Conservation (phyloP, 1,284 basidiomycete genomes). For the Acaromyces ingoldii region DNA sequence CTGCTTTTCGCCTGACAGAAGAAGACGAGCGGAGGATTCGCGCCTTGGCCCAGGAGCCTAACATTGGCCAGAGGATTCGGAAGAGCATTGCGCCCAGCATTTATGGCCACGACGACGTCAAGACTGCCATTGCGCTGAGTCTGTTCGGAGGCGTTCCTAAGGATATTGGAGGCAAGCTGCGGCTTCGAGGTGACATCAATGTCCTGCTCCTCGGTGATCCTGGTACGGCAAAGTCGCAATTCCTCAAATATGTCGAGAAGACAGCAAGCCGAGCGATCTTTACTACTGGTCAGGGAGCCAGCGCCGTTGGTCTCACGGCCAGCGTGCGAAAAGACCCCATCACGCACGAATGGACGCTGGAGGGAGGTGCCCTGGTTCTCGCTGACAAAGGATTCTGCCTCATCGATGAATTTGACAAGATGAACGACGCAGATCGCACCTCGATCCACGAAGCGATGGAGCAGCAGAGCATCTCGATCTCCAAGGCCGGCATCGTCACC, state of each 20-base stretch:
- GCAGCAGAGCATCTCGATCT: slow-evolving; percentile 98
- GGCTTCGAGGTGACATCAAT: slow-evolving; percentile 96
- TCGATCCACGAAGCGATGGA: slow-evolving; percentile 99
- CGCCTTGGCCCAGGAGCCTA: slow-evolving; percentile 76
- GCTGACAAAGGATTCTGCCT: slow-evolving; percentile 98
- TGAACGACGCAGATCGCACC: slow-evolving; percentile 85
- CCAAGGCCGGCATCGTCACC: slow-evolving; percentile 97
- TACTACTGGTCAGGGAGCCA: slow-evolving; percentile 95
- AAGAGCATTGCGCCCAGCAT: slow-evolving; percentile 98
- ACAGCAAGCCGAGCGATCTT: slow-evolving; percentile 95
- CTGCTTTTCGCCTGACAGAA: slow-evolving; percentile 90
- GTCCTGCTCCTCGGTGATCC: slow-evolving; percentile 92
- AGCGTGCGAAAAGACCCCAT: slow-evolving; percentile 96
- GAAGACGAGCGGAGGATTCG: slow-evolving; percentile 93
- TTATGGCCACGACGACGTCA: slow-evolving; percentile 98
- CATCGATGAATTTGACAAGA: slow-evolving; percentile 99
- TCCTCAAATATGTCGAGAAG: slow-evolving; percentile 98
- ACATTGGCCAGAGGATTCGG: slow-evolving; percentile 92
- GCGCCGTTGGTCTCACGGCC: slow-evolving; percentile 94
- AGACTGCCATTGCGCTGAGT: slow-evolving; percentile 90
- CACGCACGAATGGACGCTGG: slow-evolving; percentile 96
- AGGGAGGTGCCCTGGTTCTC: slow-evolving; percentile 92
- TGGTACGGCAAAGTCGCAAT: slow-evolving; percentile 97
- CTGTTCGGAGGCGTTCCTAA: slow-evolving; percentile 91
- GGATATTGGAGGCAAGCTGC: slow-evolving; percentile 92